phyloP scores from a whole-genome alignment of 768 basidiomycete species.

The Strobilomyces confusus region DNA sequence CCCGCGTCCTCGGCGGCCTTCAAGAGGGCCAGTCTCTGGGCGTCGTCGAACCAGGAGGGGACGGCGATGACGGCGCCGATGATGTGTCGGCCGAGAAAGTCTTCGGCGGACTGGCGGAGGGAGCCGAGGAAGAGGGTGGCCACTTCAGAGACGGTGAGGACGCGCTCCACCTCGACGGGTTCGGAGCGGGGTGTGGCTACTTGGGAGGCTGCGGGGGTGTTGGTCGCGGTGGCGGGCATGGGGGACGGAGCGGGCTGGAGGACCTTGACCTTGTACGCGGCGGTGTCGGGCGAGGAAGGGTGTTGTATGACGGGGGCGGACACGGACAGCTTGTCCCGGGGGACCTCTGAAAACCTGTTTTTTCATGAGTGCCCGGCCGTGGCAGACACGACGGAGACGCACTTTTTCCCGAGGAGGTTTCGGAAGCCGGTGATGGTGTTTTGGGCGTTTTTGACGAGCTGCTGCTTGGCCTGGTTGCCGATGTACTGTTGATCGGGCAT shows the following conservation, averaged over 20 bases:
- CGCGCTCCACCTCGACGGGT: slow-evolving; percentile 61
- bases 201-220: slow-evolving; percentile 63
- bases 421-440: slow-evolving; percentile 97
- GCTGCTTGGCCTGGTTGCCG: slow-evolving; percentile 90
- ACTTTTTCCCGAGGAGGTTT: slow-evolving; percentile 92
- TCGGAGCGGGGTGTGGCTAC: slow-evolving; percentile 70
- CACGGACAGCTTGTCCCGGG: slow-evolving; percentile 44
- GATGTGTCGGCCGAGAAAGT: slow-evolving; percentile 81
- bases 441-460: slow-evolving; percentile 90
- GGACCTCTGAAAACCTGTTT: slow-evolving; percentile 69
- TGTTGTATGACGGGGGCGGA: slow-evolving; percentile 79
- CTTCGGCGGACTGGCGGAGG: slow-evolving; percentile 81
- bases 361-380: neutral
- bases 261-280: slow-evolving; percentile 82
- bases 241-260: slow-evolving; percentile 75
- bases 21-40: slow-evolving; percentile 66
- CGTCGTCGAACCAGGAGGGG: slow-evolving; percentile 68
- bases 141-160: slow-evolving; percentile 80
- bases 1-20: too few species aligned
- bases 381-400: slow-evolving; percentile 20
- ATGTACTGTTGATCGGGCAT: slow-evolving; percentile 63
- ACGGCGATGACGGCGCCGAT: slow-evolving; percentile 81
- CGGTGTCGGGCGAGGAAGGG: slow-evolving; percentile 61
- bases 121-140: slow-evolving; percentile 82
- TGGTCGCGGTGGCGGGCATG: slow-evolving; percentile 49